A percentile compares a stretch with the other conserved stretches of the same genome.
phyloP scores from a whole-genome alignment of 2,329 filamentous ascomycete species.

The Ceratocystis albifundus region DNA sequence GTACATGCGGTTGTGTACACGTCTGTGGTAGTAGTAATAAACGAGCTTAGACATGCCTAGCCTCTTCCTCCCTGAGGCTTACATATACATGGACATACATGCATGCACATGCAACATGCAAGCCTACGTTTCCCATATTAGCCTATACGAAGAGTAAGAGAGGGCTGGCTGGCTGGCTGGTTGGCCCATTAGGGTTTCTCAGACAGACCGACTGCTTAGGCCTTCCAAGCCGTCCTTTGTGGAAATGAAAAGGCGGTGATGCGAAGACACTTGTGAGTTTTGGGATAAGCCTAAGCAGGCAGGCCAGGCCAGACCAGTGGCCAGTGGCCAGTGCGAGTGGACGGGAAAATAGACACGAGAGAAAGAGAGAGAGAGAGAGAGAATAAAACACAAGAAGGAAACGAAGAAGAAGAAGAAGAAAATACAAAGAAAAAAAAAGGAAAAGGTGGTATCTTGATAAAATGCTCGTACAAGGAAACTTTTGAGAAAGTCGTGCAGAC shows the following conservation, averaged over 20 bases:
- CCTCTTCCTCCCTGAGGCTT: background rate
- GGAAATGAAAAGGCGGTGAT: slow-evolving; percentile 4
- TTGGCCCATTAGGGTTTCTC: background rate
- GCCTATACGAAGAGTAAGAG: background rate
- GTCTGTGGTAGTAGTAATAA: background rate
- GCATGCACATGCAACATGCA: background rate
- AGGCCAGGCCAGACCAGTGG: background rate
- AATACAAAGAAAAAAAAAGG: background rate
- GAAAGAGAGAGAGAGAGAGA: no score
- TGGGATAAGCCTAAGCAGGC: background rate
- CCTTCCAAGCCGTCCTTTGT: background rate
- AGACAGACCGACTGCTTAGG: background rate
- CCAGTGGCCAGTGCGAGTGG: background rate
- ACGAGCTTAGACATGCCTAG: background rate
- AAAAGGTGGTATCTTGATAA: slow-evolving; percentile 11
- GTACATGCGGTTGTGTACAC: background rate
- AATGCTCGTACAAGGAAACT: background rate
- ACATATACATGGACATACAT: background rate
- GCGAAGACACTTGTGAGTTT: background rate
- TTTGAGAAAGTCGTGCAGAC: background rate
- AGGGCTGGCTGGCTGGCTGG: no score
- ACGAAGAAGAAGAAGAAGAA: background rate
- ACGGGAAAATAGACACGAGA: background rate
- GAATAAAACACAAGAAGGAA: background rate
- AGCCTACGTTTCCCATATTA: background rate